Evolutionary conservation across 1,284 basidiomycete species (phyloP).

Genomic region (Puccinia hordei): DNA sequence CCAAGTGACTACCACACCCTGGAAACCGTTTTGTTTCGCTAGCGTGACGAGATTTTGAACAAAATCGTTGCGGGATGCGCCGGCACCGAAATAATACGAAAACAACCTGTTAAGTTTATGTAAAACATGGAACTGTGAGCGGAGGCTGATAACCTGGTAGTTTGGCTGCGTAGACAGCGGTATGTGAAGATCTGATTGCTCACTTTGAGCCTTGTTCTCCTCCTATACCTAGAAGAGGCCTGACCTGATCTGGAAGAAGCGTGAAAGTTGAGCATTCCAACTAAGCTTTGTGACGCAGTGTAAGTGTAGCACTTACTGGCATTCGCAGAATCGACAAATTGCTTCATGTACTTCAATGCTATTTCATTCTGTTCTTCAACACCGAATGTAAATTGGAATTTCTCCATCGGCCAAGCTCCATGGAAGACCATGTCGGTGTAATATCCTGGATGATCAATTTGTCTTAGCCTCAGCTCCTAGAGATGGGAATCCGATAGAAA

Average conservation of each 20-base stretch:
- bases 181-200: not conserved
- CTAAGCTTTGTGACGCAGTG: not conserved
- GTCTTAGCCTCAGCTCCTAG: not conserved
- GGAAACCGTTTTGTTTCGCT: not conserved
- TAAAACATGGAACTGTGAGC: not conserved
- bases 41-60: not conserved
- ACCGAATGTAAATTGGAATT: not conserved
- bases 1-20: constrained; percentile 1
- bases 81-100: not conserved
- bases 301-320: not conserved
- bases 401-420: not conserved
- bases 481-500: not conserved
- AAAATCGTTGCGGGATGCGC: not conserved
- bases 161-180: not conserved
- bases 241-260: not conserved
- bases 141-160: not conserved
- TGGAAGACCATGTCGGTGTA: constrained; percentile 8
- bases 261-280: not conserved
- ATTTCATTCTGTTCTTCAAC: not conserved
- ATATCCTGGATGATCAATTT: not conserved
- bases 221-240: not conserved
- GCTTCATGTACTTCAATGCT: not conserved
- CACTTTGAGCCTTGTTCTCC: constrained; percentile 9
- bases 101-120: not conserved
- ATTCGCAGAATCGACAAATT: not conserved